Conservation (phyloP, 306 rosid species). For the Prunus fruticosa region DNA sequence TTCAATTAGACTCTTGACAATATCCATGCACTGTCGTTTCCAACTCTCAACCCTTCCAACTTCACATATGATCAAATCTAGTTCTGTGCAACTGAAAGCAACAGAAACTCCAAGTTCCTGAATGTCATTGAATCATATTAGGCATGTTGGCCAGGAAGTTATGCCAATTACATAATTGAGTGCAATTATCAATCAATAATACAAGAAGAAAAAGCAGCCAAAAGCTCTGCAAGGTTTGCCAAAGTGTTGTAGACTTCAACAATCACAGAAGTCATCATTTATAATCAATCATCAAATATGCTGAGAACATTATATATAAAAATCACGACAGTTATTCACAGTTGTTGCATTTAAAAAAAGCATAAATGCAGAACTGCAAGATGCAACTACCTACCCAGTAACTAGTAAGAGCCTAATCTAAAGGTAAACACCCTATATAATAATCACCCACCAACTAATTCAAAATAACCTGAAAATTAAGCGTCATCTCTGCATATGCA, state of each 20-base stretch:
- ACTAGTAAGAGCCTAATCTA: background rate
- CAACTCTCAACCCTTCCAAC: slow-evolving; percentile 86
- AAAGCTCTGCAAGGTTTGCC: slow-evolving; percentile 3
- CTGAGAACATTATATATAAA: background rate
- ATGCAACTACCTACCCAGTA: background rate
- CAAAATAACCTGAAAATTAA: background rate
- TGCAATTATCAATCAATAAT: background rate
- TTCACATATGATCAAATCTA: slow-evolving; percentile 58
- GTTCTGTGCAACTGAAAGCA: slow-evolving; percentile 74
- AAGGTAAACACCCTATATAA: background rate
- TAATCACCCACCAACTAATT: background rate
- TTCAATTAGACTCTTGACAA: slow-evolving; percentile 37
- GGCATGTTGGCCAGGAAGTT: slow-evolving; percentile 14
- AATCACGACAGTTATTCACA: background rate
- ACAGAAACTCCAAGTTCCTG: slow-evolving; percentile 68
- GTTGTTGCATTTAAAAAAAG: background rate
- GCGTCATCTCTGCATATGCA: background rate
- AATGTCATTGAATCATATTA: slow-evolving; percentile 26
- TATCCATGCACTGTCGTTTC: slow-evolving; percentile 56
- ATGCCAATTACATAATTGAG: slow-evolving; percentile 9
- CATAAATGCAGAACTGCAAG: background rate
- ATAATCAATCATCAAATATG: background rate
- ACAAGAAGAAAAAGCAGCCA: background rate
- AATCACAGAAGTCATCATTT: background rate
- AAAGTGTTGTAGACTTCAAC: slow-evolving; percentile 7